These are phyloP conservation scores for Heterobasidion irregulare DNA, from an alignment of 1,284 basidiomycete genomes.

Conservation along the genomic window DNA sequence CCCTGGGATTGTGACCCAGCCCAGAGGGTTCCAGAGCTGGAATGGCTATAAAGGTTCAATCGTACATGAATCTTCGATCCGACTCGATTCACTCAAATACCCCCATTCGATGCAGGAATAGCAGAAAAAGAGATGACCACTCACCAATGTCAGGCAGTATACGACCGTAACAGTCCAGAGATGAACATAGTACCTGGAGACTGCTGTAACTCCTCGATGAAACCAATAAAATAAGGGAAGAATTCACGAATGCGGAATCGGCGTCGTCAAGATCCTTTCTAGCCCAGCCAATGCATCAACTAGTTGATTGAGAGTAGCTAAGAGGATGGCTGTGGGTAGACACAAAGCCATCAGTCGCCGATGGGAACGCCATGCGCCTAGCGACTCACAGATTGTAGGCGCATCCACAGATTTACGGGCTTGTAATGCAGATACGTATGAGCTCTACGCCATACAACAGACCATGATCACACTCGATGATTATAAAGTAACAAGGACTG, in stretches of 20 bases:
- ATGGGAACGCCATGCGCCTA: background rate
- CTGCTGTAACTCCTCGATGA: background rate
- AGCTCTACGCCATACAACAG: constrained; percentile 32
- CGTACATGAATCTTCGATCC: too few species aligned
- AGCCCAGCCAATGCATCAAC: constrained; percentile 63
- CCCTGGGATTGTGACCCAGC: constrained; percentile 61
- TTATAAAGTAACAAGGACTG: background rate
- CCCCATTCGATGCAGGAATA: background rate
- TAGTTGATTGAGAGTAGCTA: constrained; percentile 45
- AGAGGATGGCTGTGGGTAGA: constrained; percentile 35
- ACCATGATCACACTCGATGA: background rate
- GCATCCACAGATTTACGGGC: constrained; percentile 52
- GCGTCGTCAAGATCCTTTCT: constrained; percentile 72
- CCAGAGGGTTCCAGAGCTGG: constrained; percentile 53
- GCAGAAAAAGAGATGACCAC: constrained; percentile 6
- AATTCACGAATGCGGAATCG: constrained; percentile 66
- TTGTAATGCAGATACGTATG: constrained; percentile 58
- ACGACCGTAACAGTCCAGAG: constrained; percentile 55
- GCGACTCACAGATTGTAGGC: constrained; percentile 46
- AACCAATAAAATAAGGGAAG: background rate
- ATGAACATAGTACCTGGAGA: constrained; percentile 49
- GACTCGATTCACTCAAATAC: too few species aligned
- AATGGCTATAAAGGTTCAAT: constrained; percentile 38
- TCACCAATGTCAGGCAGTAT: constrained; percentile 49
- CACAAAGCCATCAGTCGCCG: background rate